Base-by-base conservation (phyloP, 805 yeast genomes). In the Kuraishia borneana region DNA sequence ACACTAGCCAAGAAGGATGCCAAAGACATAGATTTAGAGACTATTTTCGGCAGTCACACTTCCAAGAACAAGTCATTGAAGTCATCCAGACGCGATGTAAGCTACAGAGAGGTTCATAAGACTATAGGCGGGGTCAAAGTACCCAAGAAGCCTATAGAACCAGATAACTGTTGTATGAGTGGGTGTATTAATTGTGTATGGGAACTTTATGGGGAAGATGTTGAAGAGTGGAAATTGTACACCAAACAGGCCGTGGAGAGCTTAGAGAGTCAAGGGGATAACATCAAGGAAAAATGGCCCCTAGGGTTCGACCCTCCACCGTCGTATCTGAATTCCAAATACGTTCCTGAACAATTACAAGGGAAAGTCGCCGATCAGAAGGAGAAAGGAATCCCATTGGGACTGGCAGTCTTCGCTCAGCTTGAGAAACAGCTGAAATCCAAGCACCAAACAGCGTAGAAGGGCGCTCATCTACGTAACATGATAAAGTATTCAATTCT, bases 101-200 rank as follows among this genome's bases (percentile, higher is more conserved):
- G 59, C 2, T 54, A 68, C 22, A 43, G 61, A 34, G 43, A 42
- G 1, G 39, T 56, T 21, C 45, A 51, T 6, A 45, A 53, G 21
- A 41, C 43, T 2, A 65, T 70, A 3, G 77, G 69, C 0, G 96
- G 96, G 0, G 63, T 92, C 0, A 53, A 51, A 6, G 94, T 89
- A 0, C 95, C 96, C 3, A 73, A 70, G n/a, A 70, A 68, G 50
- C 97, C 98, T 0, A 62, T 59, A 4, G 95, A 84, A 45, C 97
- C 97, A 2, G 95, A 88, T 45, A 87, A 89, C 54, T 89, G 98
- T 54, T 89, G 98, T 56, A 87, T 87, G 95, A 78, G 92, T 38
- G 98, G 98, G 1, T 89, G 98, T 55, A 76, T 84, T 21, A 87
- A 89, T 56, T 89, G 98, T 55, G 97, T 89, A 2, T 92, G 97